Percentiles rank a stretch among this genome's conserved stretches.
These are phyloP conservation scores for Kodamaea kaohsiungensis DNA, from an alignment of 805 yeast genomes.

Conservation along the genomic window DNA sequence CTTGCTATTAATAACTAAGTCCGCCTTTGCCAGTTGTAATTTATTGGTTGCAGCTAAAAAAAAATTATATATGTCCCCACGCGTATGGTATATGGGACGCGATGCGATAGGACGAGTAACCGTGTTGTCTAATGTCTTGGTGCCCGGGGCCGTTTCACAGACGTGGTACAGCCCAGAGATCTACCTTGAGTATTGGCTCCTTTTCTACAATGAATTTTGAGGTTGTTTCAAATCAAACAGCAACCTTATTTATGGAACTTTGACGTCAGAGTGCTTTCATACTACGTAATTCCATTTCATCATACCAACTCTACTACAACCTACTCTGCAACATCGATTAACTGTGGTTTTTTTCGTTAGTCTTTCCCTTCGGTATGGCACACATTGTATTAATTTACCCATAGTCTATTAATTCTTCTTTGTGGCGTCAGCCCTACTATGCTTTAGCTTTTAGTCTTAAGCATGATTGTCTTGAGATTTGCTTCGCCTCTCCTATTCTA, in stretches of 20 bases:
- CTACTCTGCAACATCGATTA: not conserved
- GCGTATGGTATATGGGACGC: not conserved
- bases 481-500: not conserved
- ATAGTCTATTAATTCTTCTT: not conserved
- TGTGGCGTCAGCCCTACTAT: not conserved
- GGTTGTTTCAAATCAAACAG: not conserved
- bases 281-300: not conserved
- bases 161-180: too few relatives aligned
- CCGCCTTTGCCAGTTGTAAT: not conserved
- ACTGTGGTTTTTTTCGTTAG: not conserved
- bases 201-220: not conserved
- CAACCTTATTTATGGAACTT: not conserved
- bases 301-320: not conserved
- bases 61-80: not conserved
- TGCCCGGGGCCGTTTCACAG: too few relatives aligned
- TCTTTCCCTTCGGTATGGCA: not conserved
- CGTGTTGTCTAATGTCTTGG: too few relatives aligned
- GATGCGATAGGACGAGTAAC: not conserved
- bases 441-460: too few relatives aligned
- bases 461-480: not conserved
- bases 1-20: not conserved
- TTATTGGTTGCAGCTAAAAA: not conserved
- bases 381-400: too few relatives aligned
- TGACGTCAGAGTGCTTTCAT: not conserved
- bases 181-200: not conserved